Evolutionary conservation across 2,329 filamentous ascomycete species (phyloP), one percentile per base, ranked within the genome.

Genomic region (Nemania abortiva): DNA sequence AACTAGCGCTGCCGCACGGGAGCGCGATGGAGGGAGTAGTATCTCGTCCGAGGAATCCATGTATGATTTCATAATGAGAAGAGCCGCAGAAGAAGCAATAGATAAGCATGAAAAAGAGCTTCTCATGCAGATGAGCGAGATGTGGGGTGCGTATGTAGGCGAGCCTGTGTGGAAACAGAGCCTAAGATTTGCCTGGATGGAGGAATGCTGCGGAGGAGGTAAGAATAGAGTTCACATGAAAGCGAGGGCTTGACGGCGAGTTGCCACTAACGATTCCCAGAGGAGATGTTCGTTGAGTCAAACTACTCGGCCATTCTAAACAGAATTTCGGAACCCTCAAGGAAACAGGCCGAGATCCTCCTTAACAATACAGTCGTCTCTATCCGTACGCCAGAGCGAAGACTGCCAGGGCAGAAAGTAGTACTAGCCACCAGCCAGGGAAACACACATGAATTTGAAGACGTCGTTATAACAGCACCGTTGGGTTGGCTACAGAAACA

Each of bases 101-200:
- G 76, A 81, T 53, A 76, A 79, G 59, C 61, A 78, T 68, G 65
- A 78, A 37, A 86, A 85, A 68, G 82, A 85, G 65, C 76, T 81
- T 31, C 82, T 83, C 39, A 75, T 89, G 6, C 82, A 88, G 50
- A 82, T 88, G 74, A 85, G 85, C 20, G 85, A 86, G 66, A 85
- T 89, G 78, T 91, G 89, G 88, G 89, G 89, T 45, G 85, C 86
- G 0, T 91, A 91, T 76, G 86, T 91, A 9, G 89, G 89, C 6
- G 87, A 87, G 68, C 82, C 86, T 0, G 82, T 90, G 34, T 84
- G 87, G 72, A 83, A 79, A 53, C 89, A 91, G 76, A 90, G 87
- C 74, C 77, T 56, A 69, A 88, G 85, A 73, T 91, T 88, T 77
- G 90, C 90, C 74, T 89, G 87, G 82, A 80, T 91, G 31, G 89